phyloP scores from a whole-genome alignment of 345 rosid genomes.

The Arabidopsis thaliana region DNA sequence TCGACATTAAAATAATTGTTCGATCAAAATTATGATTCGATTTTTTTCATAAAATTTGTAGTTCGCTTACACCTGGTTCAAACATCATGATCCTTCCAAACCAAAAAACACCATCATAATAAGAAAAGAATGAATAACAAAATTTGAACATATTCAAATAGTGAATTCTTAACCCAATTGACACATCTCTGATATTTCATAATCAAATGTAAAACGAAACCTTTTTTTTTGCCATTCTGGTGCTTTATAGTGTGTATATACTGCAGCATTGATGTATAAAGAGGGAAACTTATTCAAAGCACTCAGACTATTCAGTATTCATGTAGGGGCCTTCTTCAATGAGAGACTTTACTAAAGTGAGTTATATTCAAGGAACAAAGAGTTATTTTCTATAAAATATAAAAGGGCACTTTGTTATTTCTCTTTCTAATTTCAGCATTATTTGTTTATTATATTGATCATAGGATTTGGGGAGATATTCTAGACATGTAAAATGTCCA shows the following conservation, averaged over 20 bases:
- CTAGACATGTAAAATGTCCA: not conserved
- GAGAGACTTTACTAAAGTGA: not conserved
- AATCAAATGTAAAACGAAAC: not conserved
- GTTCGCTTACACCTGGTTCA: not conserved
- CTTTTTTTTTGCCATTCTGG: not conserved
- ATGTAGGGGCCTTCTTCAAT: conserved; percentile 37
- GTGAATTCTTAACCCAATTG: not conserved
- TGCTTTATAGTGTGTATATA: not conserved
- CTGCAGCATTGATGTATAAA: conserved; percentile 25
- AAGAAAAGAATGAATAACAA: too few species aligned
- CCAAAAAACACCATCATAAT: not conserved
- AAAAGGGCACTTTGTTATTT: conserved; percentile 20
- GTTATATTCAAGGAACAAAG: conserved; percentile 23
- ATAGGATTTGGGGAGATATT: not conserved
- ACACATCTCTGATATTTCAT: not conserved
- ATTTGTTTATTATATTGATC: not conserved
- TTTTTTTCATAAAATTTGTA: not conserved
- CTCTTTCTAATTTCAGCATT: not conserved
- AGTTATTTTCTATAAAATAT: not conserved
- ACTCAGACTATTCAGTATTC: conserved; percentile 1
- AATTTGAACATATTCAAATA: not conserved
- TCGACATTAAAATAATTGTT: not conserved
- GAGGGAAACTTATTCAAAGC: conserved; percentile 40
- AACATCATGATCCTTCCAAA: not conserved
- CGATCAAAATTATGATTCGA: not conserved